These are phyloP conservation scores for Cardamine chenopodiifolia DNA, from an alignment of 345 rosid species.

Conservation along the genomic window DNA sequence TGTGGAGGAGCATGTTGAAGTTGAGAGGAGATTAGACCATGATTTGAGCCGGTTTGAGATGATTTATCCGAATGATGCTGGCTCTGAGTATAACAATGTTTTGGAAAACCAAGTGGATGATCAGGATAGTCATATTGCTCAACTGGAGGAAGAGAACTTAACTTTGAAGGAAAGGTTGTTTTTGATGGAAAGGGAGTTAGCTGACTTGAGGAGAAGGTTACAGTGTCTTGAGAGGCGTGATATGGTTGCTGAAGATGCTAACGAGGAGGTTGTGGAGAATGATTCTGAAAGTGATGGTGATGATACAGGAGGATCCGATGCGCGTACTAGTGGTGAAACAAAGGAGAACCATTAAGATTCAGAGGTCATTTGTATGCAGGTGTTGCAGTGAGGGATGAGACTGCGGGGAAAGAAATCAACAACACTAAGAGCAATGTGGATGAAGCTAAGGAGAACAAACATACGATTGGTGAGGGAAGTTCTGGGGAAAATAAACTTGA, in stretches of 20 bases:
- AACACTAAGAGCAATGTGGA: constrained; percentile 1
- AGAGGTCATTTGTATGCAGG: constrained; percentile 49
- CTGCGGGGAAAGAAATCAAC: constrained; percentile 23
- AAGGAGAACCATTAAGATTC: constrained; percentile 40
- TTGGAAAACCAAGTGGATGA: constrained; percentile 94
- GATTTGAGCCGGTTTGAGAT: constrained; percentile 97
- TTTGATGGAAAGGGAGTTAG: constrained; percentile 87
- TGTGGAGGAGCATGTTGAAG: constrained; percentile 95
- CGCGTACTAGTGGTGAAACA: constrained; percentile 39
- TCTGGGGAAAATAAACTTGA: constrained; percentile 5
- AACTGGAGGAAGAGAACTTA: constrained; percentile 91
- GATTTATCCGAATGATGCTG: constrained; percentile 76
- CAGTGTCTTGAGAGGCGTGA: constrained; percentile 76
- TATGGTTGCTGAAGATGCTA: constrained; percentile 56
- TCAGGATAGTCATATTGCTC: constrained; percentile 91
- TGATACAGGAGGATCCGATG: constrained; percentile 67
- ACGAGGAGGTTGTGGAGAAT: constrained; percentile 68
- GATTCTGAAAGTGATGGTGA: constrained; percentile 69
- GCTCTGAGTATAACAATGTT: constrained; percentile 64
- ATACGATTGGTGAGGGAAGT: not conserved
- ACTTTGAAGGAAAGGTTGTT: constrained; percentile 88
- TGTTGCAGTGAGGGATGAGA: constrained; percentile 24
- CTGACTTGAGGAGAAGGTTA: constrained; percentile 85
- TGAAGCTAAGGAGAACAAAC: constrained; percentile 19
- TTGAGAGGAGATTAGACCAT: constrained; percentile 92